Evolutionary conservation across 2,329 filamentous ascomycete species (phyloP), one percentile per base, ranked within the genome.

Genomic region (Ceratocystis cacaofunesta): DNA sequence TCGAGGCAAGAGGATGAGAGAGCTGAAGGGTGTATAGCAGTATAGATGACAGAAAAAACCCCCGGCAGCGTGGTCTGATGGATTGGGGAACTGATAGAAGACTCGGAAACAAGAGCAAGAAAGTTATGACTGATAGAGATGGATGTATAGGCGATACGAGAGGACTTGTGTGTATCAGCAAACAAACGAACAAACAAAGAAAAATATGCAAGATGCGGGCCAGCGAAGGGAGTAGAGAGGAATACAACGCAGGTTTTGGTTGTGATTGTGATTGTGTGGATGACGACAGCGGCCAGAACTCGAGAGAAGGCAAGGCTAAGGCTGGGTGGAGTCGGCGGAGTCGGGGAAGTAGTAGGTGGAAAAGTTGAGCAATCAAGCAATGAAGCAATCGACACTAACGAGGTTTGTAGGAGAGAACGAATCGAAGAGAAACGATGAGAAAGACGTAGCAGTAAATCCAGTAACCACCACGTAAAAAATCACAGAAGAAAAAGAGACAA

Each of bases 301-400:
- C 30, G 41, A 64, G 52, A 30, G 5, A 30, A 46, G 28, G 48
- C 61, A 62, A 62, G 60, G 61, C 68, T 69, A 62, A 62, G 60
- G 61, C 68, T 69, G 70, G 32, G 72, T 73, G 46, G 76, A 74
- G 68, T 68, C 69, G 69, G 68, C 68, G 68, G 44, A 41, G 36
- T 36, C 32, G 32, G 32, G 32, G 28, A 17, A 28, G 46, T 43
- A 41, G 58, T 36, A 19, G 58, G 61, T 28, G 44, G 15, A 12
- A 25, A 62, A 25, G n/a, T 22, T 22, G 41, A 17, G 15, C n/a
- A 62, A 66, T 65, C 55, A 63, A 68, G 62, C 66, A 61, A 66
- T 32, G 30, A 66, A 57, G 69, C 66, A 68, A 65, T 65, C 58
- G 64, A 67, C 64, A 67, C 12, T 41, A 41, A 41, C 36, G 36